Base-by-base conservation (phyloP, 495 filamentous ascomycete genomes). In the Staphylotrichum tortipilum region DNA sequence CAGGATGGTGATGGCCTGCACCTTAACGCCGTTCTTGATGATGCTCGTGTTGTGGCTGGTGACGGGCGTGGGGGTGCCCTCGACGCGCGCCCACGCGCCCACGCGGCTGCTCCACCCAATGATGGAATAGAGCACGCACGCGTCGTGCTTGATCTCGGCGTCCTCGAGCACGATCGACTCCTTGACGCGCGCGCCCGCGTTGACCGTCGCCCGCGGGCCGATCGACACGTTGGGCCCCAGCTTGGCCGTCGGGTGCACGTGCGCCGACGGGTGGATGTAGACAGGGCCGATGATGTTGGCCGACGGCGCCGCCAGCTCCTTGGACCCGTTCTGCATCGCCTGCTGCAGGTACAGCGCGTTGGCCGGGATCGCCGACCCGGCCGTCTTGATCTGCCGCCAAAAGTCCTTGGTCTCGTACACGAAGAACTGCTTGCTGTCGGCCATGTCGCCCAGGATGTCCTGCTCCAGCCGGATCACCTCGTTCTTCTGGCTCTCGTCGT, bases 301-400 rank as follows among this genome's bases (percentile, higher is more conserved):
- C 17, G 86, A 92, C 5, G 92, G 86, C 47, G 81, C 68, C 11
- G 85, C 83, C 38, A 99, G 83, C 69, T 95, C 90, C 21, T 81
- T 72, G 2, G 89, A 90, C 51, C 81, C 82, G 21, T 75, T 78
- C 69, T 97, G 94, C 72, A 83, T 84, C 6, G 92, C 94, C 73
- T 97, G 91, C 64, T 90, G 88, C 34, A 99, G 81, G 71, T 99
- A 99, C 3, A 99, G 81, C 1, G 92, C 94, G 63, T 99, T 97
- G 50, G 92, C 92, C 9, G 92, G 94, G 48, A 99, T 89, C 42
- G 92, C 92, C 18, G 92, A 97, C 34, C 94, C 94, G 41, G 92
- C 92, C 5, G 94, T 95, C 79, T 99, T 99, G 78, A 99, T 97
- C 76, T 99, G 92, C 48, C 92, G 90, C 92, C 92, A 99, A 72